These are phyloP conservation scores for Colletotrichum tanaceti DNA, from an alignment of 2,329 filamentous ascomycete species.

Conservation along the genomic window DNA sequence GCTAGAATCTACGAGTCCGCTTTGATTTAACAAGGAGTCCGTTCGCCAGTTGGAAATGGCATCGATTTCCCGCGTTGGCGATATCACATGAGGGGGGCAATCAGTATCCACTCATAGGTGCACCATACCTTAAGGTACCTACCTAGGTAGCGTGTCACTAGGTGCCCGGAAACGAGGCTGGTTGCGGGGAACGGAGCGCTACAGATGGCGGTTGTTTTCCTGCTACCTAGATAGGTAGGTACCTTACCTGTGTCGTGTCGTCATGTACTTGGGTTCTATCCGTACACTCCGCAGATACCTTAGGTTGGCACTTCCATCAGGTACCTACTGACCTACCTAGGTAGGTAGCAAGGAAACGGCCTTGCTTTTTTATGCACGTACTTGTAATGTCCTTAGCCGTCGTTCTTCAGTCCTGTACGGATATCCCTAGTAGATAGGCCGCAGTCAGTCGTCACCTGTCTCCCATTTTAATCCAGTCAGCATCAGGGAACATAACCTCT, in stretches of 20 bases:
- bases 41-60: not conserved
- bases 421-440: conserved; percentile 1
- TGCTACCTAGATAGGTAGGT: too few species aligned
- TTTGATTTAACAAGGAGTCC: not conserved
- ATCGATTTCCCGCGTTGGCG: not conserved
- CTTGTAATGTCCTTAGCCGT: not conserved
- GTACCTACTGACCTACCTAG: not conserved
- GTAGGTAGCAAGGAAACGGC: not conserved
- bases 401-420: conserved; percentile 5
- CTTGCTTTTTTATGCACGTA: conserved; percentile 5
- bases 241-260: too few species aligned
- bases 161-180: not conserved
- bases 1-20: not conserved
- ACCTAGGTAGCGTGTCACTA: too few species aligned
- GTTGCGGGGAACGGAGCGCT: not conserved
- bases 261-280: too few species aligned
- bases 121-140: too few species aligned
- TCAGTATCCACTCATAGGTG: too few species aligned
- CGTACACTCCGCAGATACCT: too few species aligned
- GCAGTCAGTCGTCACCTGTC: not conserved
- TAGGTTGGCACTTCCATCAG: not conserved
- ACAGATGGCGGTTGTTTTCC: not conserved
- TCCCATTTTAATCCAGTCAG: not conserved
- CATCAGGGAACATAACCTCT: not conserved
- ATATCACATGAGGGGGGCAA: not conserved